phyloP scores from a whole-genome alignment of 768 basidiomycete genomes.

The Tulasnella sp. region DNA sequence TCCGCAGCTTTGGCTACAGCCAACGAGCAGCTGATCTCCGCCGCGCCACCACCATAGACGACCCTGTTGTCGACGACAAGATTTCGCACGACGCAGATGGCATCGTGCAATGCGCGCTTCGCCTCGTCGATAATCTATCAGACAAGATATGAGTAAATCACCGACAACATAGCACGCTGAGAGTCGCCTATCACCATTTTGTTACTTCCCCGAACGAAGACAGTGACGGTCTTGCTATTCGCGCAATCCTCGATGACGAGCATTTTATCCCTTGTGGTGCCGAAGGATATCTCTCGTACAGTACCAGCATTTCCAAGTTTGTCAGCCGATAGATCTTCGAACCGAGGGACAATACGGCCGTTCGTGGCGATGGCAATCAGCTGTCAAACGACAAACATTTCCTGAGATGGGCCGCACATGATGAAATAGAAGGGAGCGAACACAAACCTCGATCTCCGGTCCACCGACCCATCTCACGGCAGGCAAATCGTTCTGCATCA shows the following conservation, averaged over 20 bases:
- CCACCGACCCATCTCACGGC: slow-evolving; percentile 99
- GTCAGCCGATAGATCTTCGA: slow-evolving; percentile 84
- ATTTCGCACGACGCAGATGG: slow-evolving; percentile 94
- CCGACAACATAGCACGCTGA: neutral
- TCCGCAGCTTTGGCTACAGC: slow-evolving; percentile 93
- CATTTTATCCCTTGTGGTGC: slow-evolving; percentile 99
- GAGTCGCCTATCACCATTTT: slow-evolving; percentile 72
- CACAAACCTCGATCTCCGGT: slow-evolving; percentile 87
- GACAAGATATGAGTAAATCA: neutral
- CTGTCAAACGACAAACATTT: slow-evolving; percentile 40
- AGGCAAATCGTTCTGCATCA: slow-evolving; percentile 97
- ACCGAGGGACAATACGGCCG: slow-evolving; percentile 95
- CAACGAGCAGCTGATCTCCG: slow-evolving; percentile 90
- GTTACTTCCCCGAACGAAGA: slow-evolving; percentile 95
- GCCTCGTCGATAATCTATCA: slow-evolving; percentile 94
- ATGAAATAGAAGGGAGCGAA: neutral
- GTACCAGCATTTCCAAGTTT: slow-evolving; percentile 92
- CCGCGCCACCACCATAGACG: slow-evolving; percentile 96
- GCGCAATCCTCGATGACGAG: slow-evolving; percentile 98
- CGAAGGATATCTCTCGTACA: slow-evolving; percentile 90
- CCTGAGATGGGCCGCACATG: no score
- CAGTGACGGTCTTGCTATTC: slow-evolving; percentile 89
- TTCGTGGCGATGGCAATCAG: slow-evolving; percentile 97
- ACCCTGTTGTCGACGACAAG: slow-evolving; percentile 91
- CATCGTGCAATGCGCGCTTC: slow-evolving; percentile 94